Base-by-base conservation (phyloP, 495 filamentous ascomycete genomes). In the Filosporella fistucella region DNA sequence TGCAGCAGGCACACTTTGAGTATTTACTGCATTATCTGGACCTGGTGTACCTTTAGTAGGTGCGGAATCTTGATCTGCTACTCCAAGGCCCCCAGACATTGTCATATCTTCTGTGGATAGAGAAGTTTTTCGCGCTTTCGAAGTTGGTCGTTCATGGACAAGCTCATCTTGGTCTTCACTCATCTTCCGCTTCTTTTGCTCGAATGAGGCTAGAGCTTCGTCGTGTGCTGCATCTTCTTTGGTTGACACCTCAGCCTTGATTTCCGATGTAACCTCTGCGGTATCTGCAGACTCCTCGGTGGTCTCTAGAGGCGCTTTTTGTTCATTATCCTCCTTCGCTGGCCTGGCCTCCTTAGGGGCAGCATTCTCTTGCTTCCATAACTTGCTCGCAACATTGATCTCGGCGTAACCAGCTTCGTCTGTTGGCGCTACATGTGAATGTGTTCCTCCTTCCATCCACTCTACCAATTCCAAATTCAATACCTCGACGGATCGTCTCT, bases 391-490 rank as follows among this genome's bases (percentile, higher is more conserved):
- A 29, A 85, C 76, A 28, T 70, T 74, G 65, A 88, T 86, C 61
- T 87, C 85, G 48, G 84, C 81, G 7, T 69, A 69, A 9, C 72
- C 75, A 21, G 85, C 85, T 63, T 95, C 86, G 52, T 84, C 78
- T 16, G 75, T 69, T 7, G 93, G 94, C 75, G 81, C 88, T 22
- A 75, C 67, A 59, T 83, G 74, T 20, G 77, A 67, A 66, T 95
- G 90, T 20, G 75, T 84, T 1, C 88, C 89, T 3, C 85, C 84
- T 50, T 91, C 87, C 64, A 88, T 81, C 85, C 89, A 97, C 62
- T 95, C 87, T 30, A 91, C 55, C 45, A 97, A 58, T 59, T 94
- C 85, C 52, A 97, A 61, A 20, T 85, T 74, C 37, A 72, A 56
- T 1, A 93, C 88, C 42, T 85, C 81, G 3, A 97, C 86, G 0